Evolutionary conservation across 495 filamentous ascomycete species (phyloP), one percentile per base, ranked within the genome.

Genomic region (Bacidia gigantensis): DNA sequence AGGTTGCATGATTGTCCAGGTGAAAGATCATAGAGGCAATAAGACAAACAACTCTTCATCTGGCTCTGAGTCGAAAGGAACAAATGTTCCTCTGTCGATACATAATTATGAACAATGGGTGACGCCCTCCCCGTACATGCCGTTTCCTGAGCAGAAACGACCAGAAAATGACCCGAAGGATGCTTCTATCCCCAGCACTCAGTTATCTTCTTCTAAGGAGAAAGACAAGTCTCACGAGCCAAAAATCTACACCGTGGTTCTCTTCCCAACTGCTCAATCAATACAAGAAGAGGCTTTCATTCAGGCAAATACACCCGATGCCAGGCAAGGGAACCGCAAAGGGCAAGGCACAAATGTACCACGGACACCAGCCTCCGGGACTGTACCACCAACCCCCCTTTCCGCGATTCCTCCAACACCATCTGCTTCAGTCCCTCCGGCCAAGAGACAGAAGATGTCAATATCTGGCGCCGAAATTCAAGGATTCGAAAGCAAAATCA

Each of bases 1-100:
- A 83, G 79, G 86, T 18, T 95, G 90, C 62, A 73, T 99, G 47
- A 97, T 99, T 55, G 89, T 97, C 42, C 81, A 94, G 62, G 72
- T 96, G 3, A 75, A 92, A 55, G 85, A 96, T 67, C 84, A 95
- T 65, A 82, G 81, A 48, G 82, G 83, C 3, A 74, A 70, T 2
- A 73, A 78, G 26, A 72, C 79, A 41, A 79, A 80, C 47, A 67
- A 78, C 21, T 75, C 76, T 3, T 56, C 65, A 0, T 61, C 69
- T 1, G 61, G 64, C n/a, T 66, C 67, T 49, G 75, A 67, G 5
- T 60, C 70, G 23, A 69, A 76, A 7, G 75, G 79, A 42, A 80
- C 69, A 50, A 82, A 83, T 29, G 72, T 74, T 0, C 83, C 83
- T 3, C 90, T 85, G 55, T 95, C 87, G 2, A 80, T 99, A 26